These are phyloP conservation scores for Musa schizocarpa DNA, from an alignment of 176 grass and related monocot genomes.

Conservation along the genomic window DNA sequence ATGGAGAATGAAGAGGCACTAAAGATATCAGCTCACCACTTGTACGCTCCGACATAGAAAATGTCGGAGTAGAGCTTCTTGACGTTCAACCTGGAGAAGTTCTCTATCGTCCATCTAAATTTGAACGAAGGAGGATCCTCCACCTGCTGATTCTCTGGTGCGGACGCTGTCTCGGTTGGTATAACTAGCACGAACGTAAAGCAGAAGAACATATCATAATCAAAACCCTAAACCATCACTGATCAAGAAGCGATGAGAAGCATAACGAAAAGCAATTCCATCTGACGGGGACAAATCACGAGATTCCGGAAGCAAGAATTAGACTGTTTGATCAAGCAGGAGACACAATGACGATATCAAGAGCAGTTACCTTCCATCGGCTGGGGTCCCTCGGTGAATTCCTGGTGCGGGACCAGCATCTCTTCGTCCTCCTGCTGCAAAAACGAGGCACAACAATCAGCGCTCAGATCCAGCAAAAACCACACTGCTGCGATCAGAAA, in stretches of 20 bases:
- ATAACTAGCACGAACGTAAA: constrained; percentile 29
- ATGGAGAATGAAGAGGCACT: constrained; percentile 8
- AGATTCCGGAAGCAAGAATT: not conserved
- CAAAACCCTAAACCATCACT: constrained; percentile 8
- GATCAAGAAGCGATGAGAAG: not conserved
- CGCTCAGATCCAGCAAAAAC: constrained; percentile 8
- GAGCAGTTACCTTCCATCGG: constrained; percentile 18
- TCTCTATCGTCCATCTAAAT: constrained; percentile 94
- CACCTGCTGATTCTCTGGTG: constrained; percentile 68
- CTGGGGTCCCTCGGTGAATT: constrained; percentile 15
- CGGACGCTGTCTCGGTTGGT: constrained; percentile 46
- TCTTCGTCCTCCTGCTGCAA: constrained; percentile 25
- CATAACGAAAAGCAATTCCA: not conserved
- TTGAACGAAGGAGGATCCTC: constrained; percentile 83
- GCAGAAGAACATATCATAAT: not conserved
- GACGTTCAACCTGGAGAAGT: constrained; percentile 61
- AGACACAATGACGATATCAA: not conserved
- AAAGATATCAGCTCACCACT: constrained; percentile 45
- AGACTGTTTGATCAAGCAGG: not conserved
- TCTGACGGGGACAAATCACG: not conserved
- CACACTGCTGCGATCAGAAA: not conserved
- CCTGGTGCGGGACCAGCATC: constrained; percentile 25
- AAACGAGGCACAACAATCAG: constrained; percentile 18
- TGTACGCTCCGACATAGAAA: constrained; percentile 81
- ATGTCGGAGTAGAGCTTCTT: constrained; percentile 95